These are phyloP conservation scores for Penicillium nucicola DNA, from an alignment of 495 filamentous ascomycete genomes.

Conservation along the genomic window DNA sequence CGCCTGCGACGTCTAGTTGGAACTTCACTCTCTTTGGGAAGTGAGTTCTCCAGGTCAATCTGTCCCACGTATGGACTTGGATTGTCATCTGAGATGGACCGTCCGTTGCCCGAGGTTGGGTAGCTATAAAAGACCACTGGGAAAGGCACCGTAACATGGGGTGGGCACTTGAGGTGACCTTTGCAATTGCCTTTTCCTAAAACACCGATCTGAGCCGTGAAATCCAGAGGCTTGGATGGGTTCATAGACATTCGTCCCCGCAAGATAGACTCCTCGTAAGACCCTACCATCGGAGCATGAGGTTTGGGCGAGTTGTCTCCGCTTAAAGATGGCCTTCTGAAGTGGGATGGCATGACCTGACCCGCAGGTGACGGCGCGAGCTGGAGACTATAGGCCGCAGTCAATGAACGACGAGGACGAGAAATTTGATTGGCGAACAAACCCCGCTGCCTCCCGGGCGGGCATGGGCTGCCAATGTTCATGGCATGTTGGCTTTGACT, in stretches of 20 bases:
- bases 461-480: conserved; percentile 14
- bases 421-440: conserved; percentile 63
- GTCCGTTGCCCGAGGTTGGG: conserved; percentile 58
- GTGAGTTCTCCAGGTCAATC: conserved; percentile 83
- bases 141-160: conserved; percentile 90
- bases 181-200: conserved; percentile 89
- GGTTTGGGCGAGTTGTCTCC: conserved; percentile 75
- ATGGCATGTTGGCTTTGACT: conserved; percentile 14
- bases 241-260: conserved; percentile 95
- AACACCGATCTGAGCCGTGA: conserved; percentile 93
- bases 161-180: conserved; percentile 76
- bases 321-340: conserved; percentile 67
- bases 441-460: conserved; percentile 44
- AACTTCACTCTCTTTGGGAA: conserved; percentile 46
- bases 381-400: conserved; percentile 56
- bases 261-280: conserved; percentile 95
- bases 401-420: conserved; percentile 70
- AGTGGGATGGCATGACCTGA: conserved; percentile 55
- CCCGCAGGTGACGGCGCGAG: conserved; percentile 48
- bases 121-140: conserved; percentile 98
- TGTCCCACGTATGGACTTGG: conserved; percentile 95
- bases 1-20: conserved; percentile 43
- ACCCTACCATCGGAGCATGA: conserved; percentile 93
- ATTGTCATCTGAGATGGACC: conserved; percentile 66
- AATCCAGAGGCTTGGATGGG: conserved; percentile 89